Percentiles rank a stretch among this genome's conserved stretches.
These are phyloP conservation scores for Colletotrichum sp. DNA, from an alignment of 2,329 filamentous ascomycete genomes.

Conservation along the genomic window DNA sequence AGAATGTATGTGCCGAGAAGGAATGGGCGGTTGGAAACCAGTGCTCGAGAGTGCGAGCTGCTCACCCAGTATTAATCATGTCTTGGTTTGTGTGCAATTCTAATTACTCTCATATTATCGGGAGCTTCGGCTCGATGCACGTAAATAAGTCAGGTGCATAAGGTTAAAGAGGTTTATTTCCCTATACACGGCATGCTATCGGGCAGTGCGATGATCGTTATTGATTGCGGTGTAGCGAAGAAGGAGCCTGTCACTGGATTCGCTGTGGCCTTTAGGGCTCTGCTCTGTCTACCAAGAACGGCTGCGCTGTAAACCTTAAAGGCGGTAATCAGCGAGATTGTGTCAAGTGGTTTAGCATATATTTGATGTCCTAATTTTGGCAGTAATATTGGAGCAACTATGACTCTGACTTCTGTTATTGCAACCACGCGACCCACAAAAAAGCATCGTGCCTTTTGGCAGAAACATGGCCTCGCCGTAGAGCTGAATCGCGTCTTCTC, in stretches of 20 bases:
- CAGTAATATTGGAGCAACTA: not conserved
- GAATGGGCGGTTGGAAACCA: accelerated
- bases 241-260: not conserved
- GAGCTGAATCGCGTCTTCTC: not conserved
- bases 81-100: not conserved
- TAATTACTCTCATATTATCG: not conserved
- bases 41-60: not conserved
- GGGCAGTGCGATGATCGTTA: not conserved
- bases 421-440: not conserved
- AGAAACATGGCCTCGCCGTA: not conserved
- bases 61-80: not conserved
- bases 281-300: not conserved
- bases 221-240: not conserved
- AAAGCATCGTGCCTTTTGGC: not conserved
- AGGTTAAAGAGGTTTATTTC: not conserved
- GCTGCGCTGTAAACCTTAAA: not conserved
- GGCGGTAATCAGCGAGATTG: not conserved
- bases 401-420: not conserved
- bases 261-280: not conserved
- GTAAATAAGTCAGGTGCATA: not conserved
- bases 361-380: not conserved
- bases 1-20: not conserved
- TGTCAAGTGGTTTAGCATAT: not conserved
- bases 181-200: not conserved
- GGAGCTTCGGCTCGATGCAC: not conserved